phyloP scores from a whole-genome alignment of 2,329 filamentous ascomycete genomes.

The Neophaeococcomyces mojaviensis region DNA sequence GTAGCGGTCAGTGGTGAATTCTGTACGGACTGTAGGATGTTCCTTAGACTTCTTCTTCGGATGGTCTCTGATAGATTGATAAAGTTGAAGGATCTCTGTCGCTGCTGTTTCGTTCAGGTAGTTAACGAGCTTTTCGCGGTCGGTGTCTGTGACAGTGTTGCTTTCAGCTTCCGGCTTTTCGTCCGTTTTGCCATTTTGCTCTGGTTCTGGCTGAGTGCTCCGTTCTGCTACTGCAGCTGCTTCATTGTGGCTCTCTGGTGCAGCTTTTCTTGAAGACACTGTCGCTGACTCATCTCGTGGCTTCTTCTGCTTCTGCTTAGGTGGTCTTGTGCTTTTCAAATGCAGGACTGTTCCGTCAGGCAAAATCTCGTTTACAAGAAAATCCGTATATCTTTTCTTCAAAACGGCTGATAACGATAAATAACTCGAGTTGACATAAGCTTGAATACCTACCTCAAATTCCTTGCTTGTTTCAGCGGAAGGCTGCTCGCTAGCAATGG shows the following conservation, averaged over 20 bases:
- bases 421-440: slow-evolving; percentile 52
- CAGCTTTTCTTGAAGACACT: slow-evolving; percentile 1
- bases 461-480: slow-evolving; percentile 27
- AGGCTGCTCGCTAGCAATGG: too few species aligned
- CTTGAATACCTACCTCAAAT: slow-evolving; percentile 52
- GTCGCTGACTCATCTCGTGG: slow-evolving; percentile 2
- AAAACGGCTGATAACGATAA: slow-evolving; percentile 56
- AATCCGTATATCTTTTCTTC: slow-evolving; percentile 81
- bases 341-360: slow-evolving; percentile 70
- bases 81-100: slow-evolving; percentile 47
- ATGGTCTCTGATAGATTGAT: slow-evolving; percentile 45
- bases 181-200: slow-evolving; percentile 9
- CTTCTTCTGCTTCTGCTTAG: slow-evolving; percentile 24
- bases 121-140: slow-evolving; percentile 34
- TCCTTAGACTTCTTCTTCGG: slow-evolving; percentile 50
- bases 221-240: slow-evolving; percentile 5
- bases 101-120: slow-evolving; percentile 19
- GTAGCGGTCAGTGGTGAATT: slow-evolving; percentile 51
- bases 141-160: slow-evolving; percentile 34
- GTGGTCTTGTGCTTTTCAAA: slow-evolving; percentile 41
- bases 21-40: slow-evolving; percentile 45
- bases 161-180: not conserved
- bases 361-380: slow-evolving; percentile 81
- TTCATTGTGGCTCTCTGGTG: slow-evolving; percentile 1
- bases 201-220: not conserved